A percentile compares a stretch with the other conserved stretches of the same genome.
These are phyloP conservation scores for Arabidopsis arenosa DNA, from an alignment of 345 rosid genomes.

Conservation along the genomic window DNA sequence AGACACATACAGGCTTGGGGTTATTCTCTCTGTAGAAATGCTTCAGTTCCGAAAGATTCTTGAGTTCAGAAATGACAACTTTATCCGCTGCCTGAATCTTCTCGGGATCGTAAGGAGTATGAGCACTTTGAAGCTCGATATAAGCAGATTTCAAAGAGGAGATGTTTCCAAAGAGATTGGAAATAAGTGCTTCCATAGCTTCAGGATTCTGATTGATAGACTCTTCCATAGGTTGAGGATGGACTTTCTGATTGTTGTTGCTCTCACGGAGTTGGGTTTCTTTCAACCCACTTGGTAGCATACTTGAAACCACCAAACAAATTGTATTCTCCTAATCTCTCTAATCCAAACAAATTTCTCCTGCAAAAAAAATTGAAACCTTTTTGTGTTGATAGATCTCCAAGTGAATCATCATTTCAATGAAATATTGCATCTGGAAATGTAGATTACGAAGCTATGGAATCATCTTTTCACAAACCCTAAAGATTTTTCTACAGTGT, in stretches of 20 bases:
- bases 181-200: constrained; percentile 74
- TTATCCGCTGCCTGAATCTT: constrained; percentile 88
- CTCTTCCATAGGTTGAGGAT: constrained; percentile 95
- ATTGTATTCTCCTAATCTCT: constrained; percentile 26
- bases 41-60: constrained; percentile 78
- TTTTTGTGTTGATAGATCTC: constrained; percentile 21
- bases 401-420: constrained; percentile 10
- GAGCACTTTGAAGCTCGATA: constrained; percentile 82
- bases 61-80: constrained; percentile 77
- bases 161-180: constrained; percentile 72
- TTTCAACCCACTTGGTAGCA: constrained; percentile 81
- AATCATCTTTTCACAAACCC: constrained; percentile 13
- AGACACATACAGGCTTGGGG: constrained; percentile 69
- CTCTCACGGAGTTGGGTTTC: constrained; percentile 78
- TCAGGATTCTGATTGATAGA: constrained; percentile 70
- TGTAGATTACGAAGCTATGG: constrained; percentile 10
- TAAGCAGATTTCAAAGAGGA: constrained; percentile 83
- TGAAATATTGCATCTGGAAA: neutral
- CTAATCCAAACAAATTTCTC: constrained; percentile 11
- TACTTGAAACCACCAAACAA: constrained; percentile 54
- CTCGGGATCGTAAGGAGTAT: constrained; percentile 85
- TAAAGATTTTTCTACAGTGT: constrained; percentile 21
- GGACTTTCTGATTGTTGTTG: constrained; percentile 68
- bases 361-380: constrained; percentile 1
- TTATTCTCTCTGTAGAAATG: constrained; percentile 76